Conservation (phyloP, 2,329 filamentous ascomycete species). For the Cladosporium austrohemisphaericum region DNA sequence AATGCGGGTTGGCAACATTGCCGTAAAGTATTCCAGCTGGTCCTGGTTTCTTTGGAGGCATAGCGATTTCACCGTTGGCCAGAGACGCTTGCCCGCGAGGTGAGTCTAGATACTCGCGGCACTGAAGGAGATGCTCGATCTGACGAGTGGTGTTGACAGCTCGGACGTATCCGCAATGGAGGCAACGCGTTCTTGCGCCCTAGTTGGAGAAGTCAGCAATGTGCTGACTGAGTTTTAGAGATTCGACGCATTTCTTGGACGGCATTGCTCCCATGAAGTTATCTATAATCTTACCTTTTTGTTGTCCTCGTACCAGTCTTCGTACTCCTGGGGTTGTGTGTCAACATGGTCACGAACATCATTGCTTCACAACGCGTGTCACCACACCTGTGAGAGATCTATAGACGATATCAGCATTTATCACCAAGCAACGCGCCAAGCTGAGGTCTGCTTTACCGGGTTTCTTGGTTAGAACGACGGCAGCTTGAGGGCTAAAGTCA, state of each 20-base stretch:
- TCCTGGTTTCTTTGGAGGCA: conserved; percentile 17
- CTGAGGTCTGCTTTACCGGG: not conserved
- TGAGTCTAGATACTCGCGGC: conserved; percentile 43
- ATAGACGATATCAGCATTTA: not conserved
- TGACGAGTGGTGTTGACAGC: conserved; percentile 51
- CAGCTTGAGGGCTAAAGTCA: conserved; percentile 1
- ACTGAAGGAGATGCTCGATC: conserved; percentile 48
- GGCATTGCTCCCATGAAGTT: no score
- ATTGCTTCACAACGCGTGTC: not conserved
- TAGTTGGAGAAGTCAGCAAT: conserved; percentile 20
- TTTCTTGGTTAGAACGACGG: not conserved
- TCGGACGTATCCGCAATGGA: conserved; percentile 47
- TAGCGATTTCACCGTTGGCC: conserved; percentile 25
- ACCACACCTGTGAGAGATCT: not conserved
- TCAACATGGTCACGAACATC: not conserved
- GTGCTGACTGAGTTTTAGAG: not conserved
- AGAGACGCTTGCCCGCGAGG: conserved; percentile 41
- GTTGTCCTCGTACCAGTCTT: not conserved
- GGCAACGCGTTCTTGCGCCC: conserved; percentile 49
- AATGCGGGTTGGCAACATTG: conserved; percentile 43
- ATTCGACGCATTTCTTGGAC: no score
- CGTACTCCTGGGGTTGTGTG: not conserved
- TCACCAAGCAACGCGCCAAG: not conserved
- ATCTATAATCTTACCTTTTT: not conserved
- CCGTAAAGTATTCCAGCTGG: conserved; percentile 42